Percentiles rank a stretch among this genome's conserved stretches.
phyloP scores from a whole-genome alignment of 352 stramenopile species.

The Blastocystis hominis region DNA sequence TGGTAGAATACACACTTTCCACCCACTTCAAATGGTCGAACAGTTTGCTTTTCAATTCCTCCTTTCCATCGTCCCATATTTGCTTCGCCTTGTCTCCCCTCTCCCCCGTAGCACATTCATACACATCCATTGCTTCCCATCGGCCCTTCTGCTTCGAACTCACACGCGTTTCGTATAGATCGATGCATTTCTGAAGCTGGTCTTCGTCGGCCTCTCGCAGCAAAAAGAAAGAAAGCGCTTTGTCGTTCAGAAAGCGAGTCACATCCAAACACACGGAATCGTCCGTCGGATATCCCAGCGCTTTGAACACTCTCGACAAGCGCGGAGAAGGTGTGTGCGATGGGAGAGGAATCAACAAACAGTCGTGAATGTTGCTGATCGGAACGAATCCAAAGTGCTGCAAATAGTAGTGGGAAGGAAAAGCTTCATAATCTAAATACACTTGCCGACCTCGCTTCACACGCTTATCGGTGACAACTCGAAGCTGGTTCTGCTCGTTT shows the following conservation, averaged over 20 bases:
- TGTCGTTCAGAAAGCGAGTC: background rate
- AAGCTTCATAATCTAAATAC: conserved; percentile 14
- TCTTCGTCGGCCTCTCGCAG: background rate
- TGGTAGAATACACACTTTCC: background rate
- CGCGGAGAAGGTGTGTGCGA: background rate
- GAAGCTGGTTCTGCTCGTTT: background rate
- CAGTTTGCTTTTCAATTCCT: background rate
- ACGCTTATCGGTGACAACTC: background rate
- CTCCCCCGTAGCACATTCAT: background rate
- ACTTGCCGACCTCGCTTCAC: background rate
- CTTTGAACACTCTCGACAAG: background rate
- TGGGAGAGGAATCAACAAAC: conserved; percentile 9
- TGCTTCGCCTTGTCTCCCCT: background rate
- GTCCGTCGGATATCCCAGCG: background rate
- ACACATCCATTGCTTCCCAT: background rate
- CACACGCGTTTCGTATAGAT: background rate
- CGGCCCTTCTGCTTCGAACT: background rate
- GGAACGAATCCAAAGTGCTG: background rate
- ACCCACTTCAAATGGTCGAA: background rate
- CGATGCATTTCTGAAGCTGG: background rate
- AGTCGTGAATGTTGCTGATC: conserved; percentile 19
- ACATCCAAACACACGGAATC: conserved; percentile 1
- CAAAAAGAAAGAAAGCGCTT: background rate
- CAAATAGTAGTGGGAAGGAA: conserved; percentile 16
- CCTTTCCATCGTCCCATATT: background rate